Evolutionary conservation across 768 basidiomycete genomes (phyloP), one percentile per base, ranked within the genome.

Genomic region (Hygrophoropsis aurantiaca): DNA sequence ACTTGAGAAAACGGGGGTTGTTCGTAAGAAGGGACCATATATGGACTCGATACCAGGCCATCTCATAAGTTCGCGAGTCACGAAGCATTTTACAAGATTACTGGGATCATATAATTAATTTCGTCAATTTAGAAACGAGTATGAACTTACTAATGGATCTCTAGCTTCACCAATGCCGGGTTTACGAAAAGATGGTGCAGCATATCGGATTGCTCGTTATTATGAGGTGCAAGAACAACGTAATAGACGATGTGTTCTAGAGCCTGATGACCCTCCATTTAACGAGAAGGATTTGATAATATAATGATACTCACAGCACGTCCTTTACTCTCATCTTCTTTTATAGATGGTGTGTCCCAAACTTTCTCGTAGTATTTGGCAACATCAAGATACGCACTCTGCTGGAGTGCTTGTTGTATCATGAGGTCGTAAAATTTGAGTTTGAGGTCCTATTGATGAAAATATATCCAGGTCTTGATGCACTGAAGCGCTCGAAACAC

Each of bases 121-220:
- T 42, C 32, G 35, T 19, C 3, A 36, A 33, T 33, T 25, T 25
- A 46, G 53, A 38, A 16, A 13, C 11, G 4, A 36, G 33, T 27
- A 33, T 11, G 25, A 16, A 65, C 72, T 69, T 72, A 97, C 94
- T 86, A 85, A 64, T 94, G 90, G 34, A 91, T 72, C 55, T 90
- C 85, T 37, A 94, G 74, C 64, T 90, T 94, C 52, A 75, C 68
- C 34, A 97, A 69, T 19, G 87, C 84, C 19, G 93, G 80, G 64
- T 97, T 85, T 37, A 73, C 73, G 59, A 79, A 89, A 24, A 95
- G 75, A 59, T 90, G 89, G 64, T 97, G 85, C 37, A 99, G 72
- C 87, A 98, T 94, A 63, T 98, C 94, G 2, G 87, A 91, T 67
- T 99, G 97, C 67, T 97, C 95, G 62, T 99, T 98, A 65, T 87